Conservation (phyloP, 208 protist genomes). For the Leishmania guyanensis region DNA sequence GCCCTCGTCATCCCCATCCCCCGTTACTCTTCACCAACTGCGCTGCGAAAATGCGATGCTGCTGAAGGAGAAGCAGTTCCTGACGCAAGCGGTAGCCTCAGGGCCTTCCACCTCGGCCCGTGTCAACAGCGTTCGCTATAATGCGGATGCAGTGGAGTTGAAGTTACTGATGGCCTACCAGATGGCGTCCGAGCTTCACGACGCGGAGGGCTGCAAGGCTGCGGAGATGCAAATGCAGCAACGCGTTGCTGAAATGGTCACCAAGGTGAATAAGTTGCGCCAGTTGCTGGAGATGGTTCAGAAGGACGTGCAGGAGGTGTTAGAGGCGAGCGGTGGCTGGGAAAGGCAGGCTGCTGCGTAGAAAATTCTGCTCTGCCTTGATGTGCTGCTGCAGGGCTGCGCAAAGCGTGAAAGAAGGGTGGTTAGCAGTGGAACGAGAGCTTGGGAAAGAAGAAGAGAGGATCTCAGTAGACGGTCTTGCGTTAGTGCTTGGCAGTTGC, state of each 20-base stretch:
- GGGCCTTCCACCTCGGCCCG: conserved; percentile 44
- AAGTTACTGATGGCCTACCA: conserved; percentile 52
- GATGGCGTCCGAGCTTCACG: conserved; percentile 36
- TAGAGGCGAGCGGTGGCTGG: conserved; percentile 32
- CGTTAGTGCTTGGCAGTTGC: neutral
- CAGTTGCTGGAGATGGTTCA: conserved; percentile 46
- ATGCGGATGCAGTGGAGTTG: conserved; percentile 41
- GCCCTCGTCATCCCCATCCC: neutral
- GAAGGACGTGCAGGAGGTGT: conserved; percentile 42
- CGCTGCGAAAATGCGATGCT: conserved; percentile 58
- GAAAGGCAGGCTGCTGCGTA: neutral
- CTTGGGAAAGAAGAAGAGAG: neutral
- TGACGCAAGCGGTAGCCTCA: conserved; percentile 38
- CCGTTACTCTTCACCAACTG: conserved; percentile 34
- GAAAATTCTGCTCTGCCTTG: neutral
- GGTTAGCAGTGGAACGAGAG: neutral
- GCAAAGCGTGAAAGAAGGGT: neutral
- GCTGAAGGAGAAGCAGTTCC: conserved; percentile 44
- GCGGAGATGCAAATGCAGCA: conserved; percentile 46
- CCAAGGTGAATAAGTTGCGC: conserved; percentile 38
- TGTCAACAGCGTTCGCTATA: conserved; percentile 52
- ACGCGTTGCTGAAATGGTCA: conserved; percentile 21
- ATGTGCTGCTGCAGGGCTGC: neutral
- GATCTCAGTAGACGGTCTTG: neutral
- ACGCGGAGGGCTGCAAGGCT: conserved; percentile 26